Base-by-base conservation (phyloP, 768 basidiomycete species). In the Kwoniella sp. region DNA sequence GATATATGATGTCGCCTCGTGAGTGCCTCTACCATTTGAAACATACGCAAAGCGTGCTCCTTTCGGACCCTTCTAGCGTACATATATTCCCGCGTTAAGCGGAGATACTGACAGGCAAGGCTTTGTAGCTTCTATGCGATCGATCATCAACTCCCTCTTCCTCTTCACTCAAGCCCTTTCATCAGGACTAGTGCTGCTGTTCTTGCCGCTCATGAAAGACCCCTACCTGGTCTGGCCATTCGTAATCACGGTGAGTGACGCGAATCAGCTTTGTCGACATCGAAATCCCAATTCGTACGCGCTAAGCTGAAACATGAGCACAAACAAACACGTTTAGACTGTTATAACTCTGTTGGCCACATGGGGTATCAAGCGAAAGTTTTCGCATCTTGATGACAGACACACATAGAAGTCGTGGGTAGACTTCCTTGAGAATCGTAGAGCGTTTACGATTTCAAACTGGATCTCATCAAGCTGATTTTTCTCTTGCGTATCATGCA, bases 131-230 rank as follows among this genome's bases (percentile, higher is more conserved):
- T 63, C 61, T 17, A 36, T 68, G 12, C 63, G 67, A 44, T 64
- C 67, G 15, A 65, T 68, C 44, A 69, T 77, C 53, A 76, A 74
- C 50, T 67, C 75, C 47, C 50, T 72, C 24, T 68, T 68, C 52
- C 61, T 74, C 26, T 78, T 74, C 69, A 75, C 65, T n/a, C 66
- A 67, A 10, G 77, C 77, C 21, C 60, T 79, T 59, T 72, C 71
- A 12, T 60, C 69, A 21, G 68, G 68, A 10, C 22, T 76, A 13
- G 63, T 73, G 9, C 60, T 74, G 17, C 40, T 65, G 19, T 65
- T 65, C 49, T 25, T 66, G n/a, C 68, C 68, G 2, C 27, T 66
- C 44, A 66, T 70, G 64, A 27, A 59, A 17, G 78, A 79, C 63
- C 78, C 78, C 15, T 62, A 71, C 53, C 68, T 78, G 15, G 68